Evolutionary conservation across 208 protist species (phyloP).

Genomic region (Leishmania mexicana): DNA sequence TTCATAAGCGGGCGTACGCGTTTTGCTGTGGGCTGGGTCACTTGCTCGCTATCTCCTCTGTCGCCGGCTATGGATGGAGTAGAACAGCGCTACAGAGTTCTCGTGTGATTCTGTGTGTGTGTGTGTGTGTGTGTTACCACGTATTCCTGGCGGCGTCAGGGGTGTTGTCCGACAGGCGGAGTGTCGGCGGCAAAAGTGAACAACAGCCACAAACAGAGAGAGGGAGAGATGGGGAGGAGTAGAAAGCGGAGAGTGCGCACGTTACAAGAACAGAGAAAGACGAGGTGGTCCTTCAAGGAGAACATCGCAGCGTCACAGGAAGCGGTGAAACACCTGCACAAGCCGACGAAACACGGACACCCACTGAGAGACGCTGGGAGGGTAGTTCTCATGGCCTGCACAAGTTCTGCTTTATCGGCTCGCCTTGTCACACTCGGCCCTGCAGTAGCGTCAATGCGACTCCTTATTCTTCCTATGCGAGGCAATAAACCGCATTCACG

Average conservation of each 20-base stretch:
- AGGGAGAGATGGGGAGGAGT: neutral
- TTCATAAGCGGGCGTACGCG: neutral
- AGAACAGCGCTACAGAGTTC: too few relatives aligned
- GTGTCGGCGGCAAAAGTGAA: neutral
- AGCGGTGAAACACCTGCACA: neutral
- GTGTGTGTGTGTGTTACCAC: neutral
- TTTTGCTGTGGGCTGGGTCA: too few relatives aligned
- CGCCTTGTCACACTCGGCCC: neutral
- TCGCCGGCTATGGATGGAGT: neutral
- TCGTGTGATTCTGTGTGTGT: neutral
- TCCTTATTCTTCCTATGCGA: neutral
- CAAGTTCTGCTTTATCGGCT: neutral
- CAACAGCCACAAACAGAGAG: neutral
- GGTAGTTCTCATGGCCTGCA: neutral
- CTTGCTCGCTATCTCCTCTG: neutral
- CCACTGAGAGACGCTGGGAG: neutral
- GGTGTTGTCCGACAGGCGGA: neutral
- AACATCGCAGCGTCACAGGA: neutral
- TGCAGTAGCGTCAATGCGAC: neutral
- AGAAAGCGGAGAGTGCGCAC: neutral
- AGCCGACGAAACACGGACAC: neutral
- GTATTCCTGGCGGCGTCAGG: neutral
- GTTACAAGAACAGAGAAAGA: neutral
- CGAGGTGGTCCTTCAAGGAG: neutral
- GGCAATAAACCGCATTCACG: neutral